Evolutionary conservation across 2,329 filamentous ascomycete genomes (phyloP).

Genomic region (Botrytis elliptica): DNA sequence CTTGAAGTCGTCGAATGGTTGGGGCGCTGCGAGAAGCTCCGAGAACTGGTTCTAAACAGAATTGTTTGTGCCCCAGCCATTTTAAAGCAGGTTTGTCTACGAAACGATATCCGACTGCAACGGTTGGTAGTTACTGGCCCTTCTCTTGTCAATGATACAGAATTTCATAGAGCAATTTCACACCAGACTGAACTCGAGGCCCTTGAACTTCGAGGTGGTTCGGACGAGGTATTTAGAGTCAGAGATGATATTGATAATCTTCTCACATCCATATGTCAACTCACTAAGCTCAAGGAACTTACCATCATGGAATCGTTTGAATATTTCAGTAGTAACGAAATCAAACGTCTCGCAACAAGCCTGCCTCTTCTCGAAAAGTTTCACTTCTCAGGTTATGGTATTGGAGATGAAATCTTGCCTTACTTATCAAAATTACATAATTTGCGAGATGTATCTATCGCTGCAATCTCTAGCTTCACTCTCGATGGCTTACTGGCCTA

Average conservation of each 20-base stretch:
- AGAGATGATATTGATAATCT: conserved; percentile 50
- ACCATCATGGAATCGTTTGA: conserved; percentile 53
- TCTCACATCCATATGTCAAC: conserved; percentile 50
- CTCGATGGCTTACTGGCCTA: conserved; percentile 48
- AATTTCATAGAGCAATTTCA: conserved; percentile 53
- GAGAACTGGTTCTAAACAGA: conserved; percentile 49
- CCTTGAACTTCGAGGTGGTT: conserved; percentile 48
- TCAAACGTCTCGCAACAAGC: conserved; percentile 47
- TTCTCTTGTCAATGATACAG: conserved; percentile 46
- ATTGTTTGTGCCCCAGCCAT: conserved; percentile 54
- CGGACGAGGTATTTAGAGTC: conserved; percentile 44
- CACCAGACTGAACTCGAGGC: conserved; percentile 49
- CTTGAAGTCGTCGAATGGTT: conserved; percentile 55
- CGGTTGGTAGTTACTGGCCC: conserved; percentile 52
- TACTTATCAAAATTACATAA: conserved; percentile 47
- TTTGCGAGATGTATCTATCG: conserved; percentile 53
- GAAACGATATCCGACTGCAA: conserved; percentile 47
- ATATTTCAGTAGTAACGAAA: conserved; percentile 50
- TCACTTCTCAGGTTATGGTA: conserved; percentile 53
- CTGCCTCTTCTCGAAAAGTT: conserved; percentile 52
- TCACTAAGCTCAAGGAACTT: conserved; percentile 53
- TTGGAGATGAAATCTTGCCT: conserved; percentile 50
- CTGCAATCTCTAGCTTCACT: conserved; percentile 55
- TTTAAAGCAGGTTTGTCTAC: conserved; percentile 49
- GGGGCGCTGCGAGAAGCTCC: conserved; percentile 50